Evolutionary conservation across 1,284 basidiomycete species (phyloP), one percentile per base, ranked within the genome.

Genomic region (Marasmius sp.): DNA sequence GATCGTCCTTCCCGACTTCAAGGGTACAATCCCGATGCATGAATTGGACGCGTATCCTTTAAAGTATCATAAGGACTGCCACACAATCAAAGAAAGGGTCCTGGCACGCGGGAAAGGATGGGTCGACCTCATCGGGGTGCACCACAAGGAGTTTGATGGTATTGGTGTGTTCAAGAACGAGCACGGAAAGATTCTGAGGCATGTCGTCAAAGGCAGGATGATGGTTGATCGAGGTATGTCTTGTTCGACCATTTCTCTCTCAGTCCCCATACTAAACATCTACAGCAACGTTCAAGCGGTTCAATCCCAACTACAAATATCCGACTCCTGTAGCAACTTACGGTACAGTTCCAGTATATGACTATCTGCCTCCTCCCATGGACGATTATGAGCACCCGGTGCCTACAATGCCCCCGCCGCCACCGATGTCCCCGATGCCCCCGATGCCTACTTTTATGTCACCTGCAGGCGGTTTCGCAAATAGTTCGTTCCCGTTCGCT

Each of bases 81-180:
- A 69, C 9, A 71, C 72, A 10, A 63, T 85, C 38, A 70, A 75
- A 45, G 69, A 73, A 57, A 64, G 67, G 34, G 68, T 86, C 11
- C 60, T 77, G n/a, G 71, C 70, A 47, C 74, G 86, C 12, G 86
- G 85, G 7, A 75, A 75, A 70, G 83, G 81, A 66, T 87, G 86
- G 84, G 66, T 76, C 16, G 70, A 68, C 0, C 66, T 85, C 39
- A 77, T 77, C 33, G 84, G 84, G 1, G 70, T 83, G 11, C 83
- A 85, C 61, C 85, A 87, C 67, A 80, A 80, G 69, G 76, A 84
- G 63, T 87, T 83, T 68, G 72, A 76, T 22, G 86, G 84, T 0
- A 75, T 80, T 41, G 83, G 81, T 20, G 79, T 77, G 16, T 60
- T 77, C 36, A 78, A 73, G 61, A 61, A 63, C 2, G 70, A 64